Conservation (phyloP, 2,329 filamentous ascomycete genomes). For the Alternaria burnsii region DNA sequence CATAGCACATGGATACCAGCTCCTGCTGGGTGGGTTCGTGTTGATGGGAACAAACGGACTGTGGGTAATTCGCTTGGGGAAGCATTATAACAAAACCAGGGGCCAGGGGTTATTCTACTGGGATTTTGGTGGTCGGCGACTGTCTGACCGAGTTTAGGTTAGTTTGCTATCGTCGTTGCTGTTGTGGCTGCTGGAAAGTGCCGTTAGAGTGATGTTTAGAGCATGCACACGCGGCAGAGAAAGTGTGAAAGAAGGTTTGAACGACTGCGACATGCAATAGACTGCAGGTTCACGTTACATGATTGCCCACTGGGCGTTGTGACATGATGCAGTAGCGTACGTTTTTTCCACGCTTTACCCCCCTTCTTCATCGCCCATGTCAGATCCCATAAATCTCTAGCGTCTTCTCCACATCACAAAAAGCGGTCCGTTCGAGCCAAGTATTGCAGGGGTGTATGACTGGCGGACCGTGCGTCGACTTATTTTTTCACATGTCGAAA, state of each 20-base stretch:
- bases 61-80: constrained; percentile 8
- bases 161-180: neutral
- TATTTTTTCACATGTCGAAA: constrained; percentile 14
- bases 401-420: constrained; percentile 18
- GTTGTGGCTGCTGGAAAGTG: neutral
- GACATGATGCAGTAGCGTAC: constrained; percentile 21
- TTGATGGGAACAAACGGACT: constrained; percentile 1
- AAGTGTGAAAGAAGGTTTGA: constrained; percentile 10
- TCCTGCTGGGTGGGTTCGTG: constrained; percentile 5
- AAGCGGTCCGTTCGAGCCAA: constrained; percentile 5
- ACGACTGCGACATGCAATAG: neutral
- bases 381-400: constrained; percentile 5
- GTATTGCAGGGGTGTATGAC: constrained; percentile 6
- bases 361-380: constrained; percentile 7
- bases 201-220: constrained; percentile 2
- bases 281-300: constrained; percentile 12
- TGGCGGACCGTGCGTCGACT: constrained; percentile 3
- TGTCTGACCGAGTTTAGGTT: neutral
- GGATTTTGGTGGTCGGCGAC: constrained; percentile 1
- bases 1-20: neutral
- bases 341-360: constrained; percentile 8
- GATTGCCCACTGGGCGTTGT: constrained; percentile 3
- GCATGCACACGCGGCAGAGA: constrained; percentile 2
- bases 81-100: constrained; percentile 10
- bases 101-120: constrained; percentile 6